phyloP scores from a whole-genome alignment of 75 land plant genomes.

The Isoetes taiwanensis region DNA sequence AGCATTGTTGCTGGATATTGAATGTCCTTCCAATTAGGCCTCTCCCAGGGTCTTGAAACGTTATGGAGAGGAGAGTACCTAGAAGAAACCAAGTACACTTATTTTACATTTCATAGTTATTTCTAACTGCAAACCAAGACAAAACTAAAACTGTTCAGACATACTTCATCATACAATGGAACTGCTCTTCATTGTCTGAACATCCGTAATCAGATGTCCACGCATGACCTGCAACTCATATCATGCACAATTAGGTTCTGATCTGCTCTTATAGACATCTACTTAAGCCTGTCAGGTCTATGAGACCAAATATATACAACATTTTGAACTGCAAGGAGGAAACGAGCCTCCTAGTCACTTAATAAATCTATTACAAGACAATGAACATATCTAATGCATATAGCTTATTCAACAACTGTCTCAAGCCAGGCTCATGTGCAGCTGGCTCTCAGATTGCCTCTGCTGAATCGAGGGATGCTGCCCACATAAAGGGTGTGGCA shows the following conservation, averaged over 20 bases:
- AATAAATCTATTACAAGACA: no score
- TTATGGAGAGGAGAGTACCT: constrained; percentile 20
- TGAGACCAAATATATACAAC: no score
- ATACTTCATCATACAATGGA: constrained; percentile 11
- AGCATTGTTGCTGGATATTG: constrained; percentile 18
- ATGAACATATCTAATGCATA: no score
- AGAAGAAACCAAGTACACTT: neutral
- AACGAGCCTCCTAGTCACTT: no score
- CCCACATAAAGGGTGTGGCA: no score
- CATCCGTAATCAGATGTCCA: constrained; percentile 23
- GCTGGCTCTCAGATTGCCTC: no score
- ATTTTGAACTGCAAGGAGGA: no score
- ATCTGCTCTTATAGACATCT: no score
- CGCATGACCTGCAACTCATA: constrained; percentile 10
- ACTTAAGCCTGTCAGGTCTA: no score
- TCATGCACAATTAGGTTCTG: neutral
- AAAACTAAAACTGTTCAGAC: neutral
- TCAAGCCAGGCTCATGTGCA: no score
- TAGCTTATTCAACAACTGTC: no score
- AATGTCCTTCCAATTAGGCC: neutral
- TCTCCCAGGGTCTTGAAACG: constrained; percentile 14
- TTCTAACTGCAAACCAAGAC: neutral
- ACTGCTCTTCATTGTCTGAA: constrained; percentile 20
- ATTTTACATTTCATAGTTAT: neutral
- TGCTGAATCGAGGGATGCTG: no score